Percentiles rank a stretch among this genome's conserved stretches.
These are phyloP conservation scores for Coriolopsis trogii DNA, from an alignment of 1,284 basidiomycete species.

Conservation along the genomic window DNA sequence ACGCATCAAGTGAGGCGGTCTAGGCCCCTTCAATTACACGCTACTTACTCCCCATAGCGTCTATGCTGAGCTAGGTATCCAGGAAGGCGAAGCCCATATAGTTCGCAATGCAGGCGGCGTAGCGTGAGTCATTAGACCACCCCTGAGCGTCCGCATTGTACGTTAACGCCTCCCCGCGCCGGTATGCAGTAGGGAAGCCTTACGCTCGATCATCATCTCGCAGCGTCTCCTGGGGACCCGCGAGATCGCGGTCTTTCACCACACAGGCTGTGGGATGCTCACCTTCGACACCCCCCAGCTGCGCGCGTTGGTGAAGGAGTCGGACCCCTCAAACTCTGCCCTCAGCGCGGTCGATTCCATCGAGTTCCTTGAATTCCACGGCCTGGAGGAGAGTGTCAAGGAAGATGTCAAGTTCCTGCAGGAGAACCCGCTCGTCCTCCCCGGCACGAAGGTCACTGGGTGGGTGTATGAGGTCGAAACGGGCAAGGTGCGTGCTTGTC, in stretches of 20 bases:
- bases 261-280: slow-evolving; percentile 72
- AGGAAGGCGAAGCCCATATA: slow-evolving; percentile 69
- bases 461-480: slow-evolving; percentile 70
- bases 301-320: slow-evolving; percentile 51
- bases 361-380: slow-evolving; percentile 59
- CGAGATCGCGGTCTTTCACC: slow-evolving; percentile 68
- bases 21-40: background rate
- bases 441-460: slow-evolving; percentile 58
- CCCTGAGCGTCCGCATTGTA: background rate
- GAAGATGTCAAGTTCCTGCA: slow-evolving; percentile 60
- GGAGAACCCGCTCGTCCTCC: slow-evolving; percentile 55
- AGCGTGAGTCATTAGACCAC: slow-evolving; percentile 45
- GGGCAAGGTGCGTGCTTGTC: slow-evolving; percentile 48
- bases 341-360: slow-evolving; percentile 50
- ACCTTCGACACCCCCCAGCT: slow-evolving; percentile 57
- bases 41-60: slow-evolving; percentile 41
- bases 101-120: slow-evolving; percentile 70
- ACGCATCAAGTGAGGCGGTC: slow-evolving; percentile 46
- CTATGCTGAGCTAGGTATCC: slow-evolving; percentile 58
- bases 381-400: slow-evolving; percentile 57
- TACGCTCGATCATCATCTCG: slow-evolving; percentile 69
- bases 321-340: slow-evolving; percentile 41
- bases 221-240: slow-evolving; percentile 68
- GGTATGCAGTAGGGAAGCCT: slow-evolving; percentile 52
- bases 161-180: background rate